Conservation (phyloP, 257 asterid genomes). For the Solanum sparsipilum region DNA sequence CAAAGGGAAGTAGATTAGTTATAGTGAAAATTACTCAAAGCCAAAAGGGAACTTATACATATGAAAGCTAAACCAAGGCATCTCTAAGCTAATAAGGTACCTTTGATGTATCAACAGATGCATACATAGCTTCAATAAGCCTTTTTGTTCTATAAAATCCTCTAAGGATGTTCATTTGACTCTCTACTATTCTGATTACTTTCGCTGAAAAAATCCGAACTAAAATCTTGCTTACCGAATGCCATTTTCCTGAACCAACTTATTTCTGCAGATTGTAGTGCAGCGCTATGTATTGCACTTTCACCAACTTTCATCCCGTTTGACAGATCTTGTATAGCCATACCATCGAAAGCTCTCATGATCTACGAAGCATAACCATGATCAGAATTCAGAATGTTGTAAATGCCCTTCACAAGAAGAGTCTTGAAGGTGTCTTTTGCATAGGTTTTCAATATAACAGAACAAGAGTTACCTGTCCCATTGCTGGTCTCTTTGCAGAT, state of each 20-base stretch:
- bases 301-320: slow-evolving; percentile 92
- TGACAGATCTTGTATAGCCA: slow-evolving; percentile 53
- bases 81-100: neutral
- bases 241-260: slow-evolving; percentile 80
- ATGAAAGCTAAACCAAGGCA: neutral
- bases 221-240: slow-evolving; percentile 57
- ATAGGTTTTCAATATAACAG: neutral
- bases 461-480: slow-evolving; percentile 64
- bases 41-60: neutral
- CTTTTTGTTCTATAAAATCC: neutral
- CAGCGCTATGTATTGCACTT: slow-evolving; percentile 60
- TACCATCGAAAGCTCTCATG: slow-evolving; percentile 68
- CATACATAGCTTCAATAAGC: neutral
- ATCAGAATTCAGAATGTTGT: neutral
- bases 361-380: slow-evolving; percentile 30
- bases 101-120: neutral
- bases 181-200: slow-evolving; percentile 25
- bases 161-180: slow-evolving; percentile 2
- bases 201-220: slow-evolving; percentile 59
- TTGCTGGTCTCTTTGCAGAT: slow-evolving; percentile 67
- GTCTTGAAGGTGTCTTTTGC: neutral
- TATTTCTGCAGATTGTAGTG: slow-evolving; percentile 71
- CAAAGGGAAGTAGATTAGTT: slow-evolving; percentile 5
- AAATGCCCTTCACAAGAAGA: neutral
- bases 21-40: slow-evolving; percentile 23